phyloP scores from a whole-genome alignment of 306 rosid genomes.

The Fragaria ananassa region DNA sequence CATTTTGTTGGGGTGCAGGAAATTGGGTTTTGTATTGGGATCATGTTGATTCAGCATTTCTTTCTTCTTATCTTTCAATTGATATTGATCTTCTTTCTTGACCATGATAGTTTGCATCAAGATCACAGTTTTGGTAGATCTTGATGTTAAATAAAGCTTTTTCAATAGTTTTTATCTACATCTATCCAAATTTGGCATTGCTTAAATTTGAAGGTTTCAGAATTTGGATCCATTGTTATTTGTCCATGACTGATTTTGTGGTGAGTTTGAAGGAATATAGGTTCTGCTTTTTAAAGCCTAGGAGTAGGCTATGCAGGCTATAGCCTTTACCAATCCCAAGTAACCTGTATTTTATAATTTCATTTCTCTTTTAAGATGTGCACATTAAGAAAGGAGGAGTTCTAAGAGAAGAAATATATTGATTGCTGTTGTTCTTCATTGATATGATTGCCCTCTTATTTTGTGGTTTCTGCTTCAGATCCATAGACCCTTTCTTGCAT shows the following conservation, averaged over 20 bases:
- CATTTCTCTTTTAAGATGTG: not conserved
- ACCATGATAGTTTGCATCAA: not conserved
- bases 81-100: conserved; percentile 14
- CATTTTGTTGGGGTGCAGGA: not conserved
- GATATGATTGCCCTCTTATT: not conserved
- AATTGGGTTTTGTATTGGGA: conserved; percentile 18
- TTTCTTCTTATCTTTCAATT: not conserved
- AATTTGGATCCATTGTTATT: conserved; percentile 15
- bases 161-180: conserved; percentile 2
- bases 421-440: not conserved
- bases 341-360: not conserved
- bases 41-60: conserved; percentile 15
- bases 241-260: not conserved
- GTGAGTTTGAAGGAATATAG: conserved; percentile 11
- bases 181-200: conserved; percentile 13
- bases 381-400: not conserved
- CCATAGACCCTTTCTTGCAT: not conserved
- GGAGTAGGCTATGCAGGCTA: not conserved
- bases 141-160: conserved; percentile 20
- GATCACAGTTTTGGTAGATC: conserved; percentile 37
- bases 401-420: not conserved
- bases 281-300: not conserved
- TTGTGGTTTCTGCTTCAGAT: conserved; percentile 10
- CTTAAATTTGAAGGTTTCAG: not conserved
- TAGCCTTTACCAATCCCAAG: conserved; percentile 2